A percentile compares a stretch with the other conserved stretches of the same genome.
phyloP scores from a whole-genome alignment of 1,284 basidiomycete species.

The Leccinum subfulvum region DNA sequence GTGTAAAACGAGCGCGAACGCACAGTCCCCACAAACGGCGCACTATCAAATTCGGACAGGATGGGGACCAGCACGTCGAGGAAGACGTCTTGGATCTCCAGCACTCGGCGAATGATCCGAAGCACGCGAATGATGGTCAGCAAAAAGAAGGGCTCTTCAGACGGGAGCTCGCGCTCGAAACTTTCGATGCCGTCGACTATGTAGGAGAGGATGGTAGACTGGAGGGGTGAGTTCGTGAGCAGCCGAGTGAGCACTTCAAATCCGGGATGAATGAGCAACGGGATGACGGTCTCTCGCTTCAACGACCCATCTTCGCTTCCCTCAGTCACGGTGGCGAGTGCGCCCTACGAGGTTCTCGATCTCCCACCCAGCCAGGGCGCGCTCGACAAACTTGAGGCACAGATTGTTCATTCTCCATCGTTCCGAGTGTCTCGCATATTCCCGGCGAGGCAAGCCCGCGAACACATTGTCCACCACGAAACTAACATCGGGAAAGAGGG shows the following conservation, averaged over 20 bases:
- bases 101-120: conserved; percentile 77
- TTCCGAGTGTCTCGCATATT: conserved; percentile 75
- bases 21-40: conserved; percentile 50
- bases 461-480: conserved; percentile 93
- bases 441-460: conserved; percentile 64
- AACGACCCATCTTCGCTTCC: conserved; percentile 48
- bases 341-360: conserved; percentile 57
- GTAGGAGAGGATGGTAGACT: conserved; percentile 67
- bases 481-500: conserved; percentile 41
- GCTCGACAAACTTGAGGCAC: conserved; percentile 84
- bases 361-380: conserved; percentile 76
- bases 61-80: conserved; percentile 87
- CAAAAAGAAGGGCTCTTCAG: conserved; percentile 65
- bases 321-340: conserved; percentile 20
- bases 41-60: conserved; percentile 63
- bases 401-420: conserved; percentile 86
- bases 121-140: conserved; percentile 79
- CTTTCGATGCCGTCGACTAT: background rate
- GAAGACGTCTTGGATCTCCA: conserved; percentile 88
- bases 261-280: conserved; percentile 78
- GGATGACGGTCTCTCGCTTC: conserved; percentile 51
- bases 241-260: conserved; percentile 84
- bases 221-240: conserved; percentile 70
- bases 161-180: conserved; percentile 12
- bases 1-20: conserved; percentile 70